Evolutionary conservation across 2,329 filamentous ascomycete genomes (phyloP).

Genomic region (Blumeriella jaapii): DNA sequence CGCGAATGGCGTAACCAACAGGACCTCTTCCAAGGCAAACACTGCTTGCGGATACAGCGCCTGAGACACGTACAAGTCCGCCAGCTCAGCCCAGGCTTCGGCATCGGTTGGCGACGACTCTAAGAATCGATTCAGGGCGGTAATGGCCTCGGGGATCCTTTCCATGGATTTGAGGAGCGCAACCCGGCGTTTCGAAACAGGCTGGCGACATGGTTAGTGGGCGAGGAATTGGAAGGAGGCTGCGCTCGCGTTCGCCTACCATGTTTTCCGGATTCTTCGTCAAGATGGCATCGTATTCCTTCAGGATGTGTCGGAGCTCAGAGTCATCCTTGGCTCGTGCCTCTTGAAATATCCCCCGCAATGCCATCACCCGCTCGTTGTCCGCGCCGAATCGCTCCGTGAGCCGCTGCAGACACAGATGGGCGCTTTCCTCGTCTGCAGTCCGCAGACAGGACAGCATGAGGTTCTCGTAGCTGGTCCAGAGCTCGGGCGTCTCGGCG

Average conservation of each 20-base stretch:
- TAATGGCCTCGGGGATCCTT: constrained; percentile 59
- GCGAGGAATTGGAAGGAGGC: constrained; percentile 23
- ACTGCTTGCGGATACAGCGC: constrained; percentile 74
- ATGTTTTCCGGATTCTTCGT: constrained; percentile 67
- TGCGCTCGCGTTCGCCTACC: constrained; percentile 33
- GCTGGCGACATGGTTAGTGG: constrained; percentile 44
- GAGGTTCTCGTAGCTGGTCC: constrained; percentile 79
- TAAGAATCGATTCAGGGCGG: constrained; percentile 61
- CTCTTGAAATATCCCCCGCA: constrained; percentile 76
- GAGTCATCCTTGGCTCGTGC: constrained; percentile 57
- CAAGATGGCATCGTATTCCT: constrained; percentile 68
- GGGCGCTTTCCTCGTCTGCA: constrained; percentile 69
- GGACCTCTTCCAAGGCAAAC: constrained; percentile 80
- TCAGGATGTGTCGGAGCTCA: constrained; percentile 58
- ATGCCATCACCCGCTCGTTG: constrained; percentile 78
- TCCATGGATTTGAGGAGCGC: constrained; percentile 68
- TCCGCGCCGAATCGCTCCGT: constrained; percentile 67
- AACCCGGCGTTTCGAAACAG: constrained; percentile 73
- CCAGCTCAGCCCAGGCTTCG: constrained; percentile 86
- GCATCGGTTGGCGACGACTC: constrained; percentile 80
- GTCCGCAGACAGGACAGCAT: constrained; percentile 74
- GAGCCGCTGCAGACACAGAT: constrained; percentile 62
- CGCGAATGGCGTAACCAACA: constrained; percentile 77
- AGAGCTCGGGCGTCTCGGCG: constrained; percentile 66
- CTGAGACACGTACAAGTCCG: constrained; percentile 73